A percentile compares a stretch with the other conserved stretches of the same genome.
Evolutionary conservation across 2,329 filamentous ascomycete genomes (phyloP).

Genomic region (Thelonectria blattea): DNA sequence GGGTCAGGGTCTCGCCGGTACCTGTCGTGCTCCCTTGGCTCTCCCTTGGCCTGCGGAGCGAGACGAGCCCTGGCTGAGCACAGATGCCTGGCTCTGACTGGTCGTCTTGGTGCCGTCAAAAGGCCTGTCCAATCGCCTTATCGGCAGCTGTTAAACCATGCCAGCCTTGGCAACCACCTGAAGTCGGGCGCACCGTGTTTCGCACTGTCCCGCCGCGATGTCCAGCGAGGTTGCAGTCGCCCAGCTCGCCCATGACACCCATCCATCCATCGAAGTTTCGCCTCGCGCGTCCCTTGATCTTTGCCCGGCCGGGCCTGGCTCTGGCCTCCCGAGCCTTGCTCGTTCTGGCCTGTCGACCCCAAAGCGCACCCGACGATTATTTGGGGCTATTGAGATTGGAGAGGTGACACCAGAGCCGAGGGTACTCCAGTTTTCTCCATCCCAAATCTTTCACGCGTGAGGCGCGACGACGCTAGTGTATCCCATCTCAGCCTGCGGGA

Average conservation of each 20-base stretch:
- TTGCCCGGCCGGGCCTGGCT: constrained; percentile 31
- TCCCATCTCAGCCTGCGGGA: constrained; percentile 32
- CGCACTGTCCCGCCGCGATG: constrained; percentile 25
- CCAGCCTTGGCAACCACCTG: constrained; percentile 29
- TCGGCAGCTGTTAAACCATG: constrained; percentile 37
- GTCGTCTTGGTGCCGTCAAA: constrained; percentile 14
- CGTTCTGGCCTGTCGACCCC: constrained; percentile 13
- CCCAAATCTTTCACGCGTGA: constrained; percentile 26
- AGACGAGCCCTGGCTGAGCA: constrained; percentile 9
- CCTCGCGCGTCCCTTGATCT: constrained; percentile 26
- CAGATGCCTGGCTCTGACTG: constrained; percentile 29
- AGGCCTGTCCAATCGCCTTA: constrained; percentile 37
- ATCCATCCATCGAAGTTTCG: constrained; percentile 3
- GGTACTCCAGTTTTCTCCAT: constrained; percentile 26
- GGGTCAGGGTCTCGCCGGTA: constrained; percentile 26
- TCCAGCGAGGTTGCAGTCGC: constrained; percentile 23
- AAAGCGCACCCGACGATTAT: not conserved
- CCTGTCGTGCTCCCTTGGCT: constrained; percentile 15
- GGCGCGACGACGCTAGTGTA: constrained; percentile 30
- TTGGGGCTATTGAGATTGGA: constrained; percentile 3
- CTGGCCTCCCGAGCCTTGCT: constrained; percentile 26
- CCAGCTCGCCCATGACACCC: not conserved
- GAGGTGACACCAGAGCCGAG: constrained; percentile 21
- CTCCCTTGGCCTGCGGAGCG: too few relatives aligned
- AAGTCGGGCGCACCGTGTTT: constrained; percentile 23